Base-by-base conservation (phyloP, 2,329 filamentous ascomycete genomes). In the Pseudogymnoascus sp. region DNA sequence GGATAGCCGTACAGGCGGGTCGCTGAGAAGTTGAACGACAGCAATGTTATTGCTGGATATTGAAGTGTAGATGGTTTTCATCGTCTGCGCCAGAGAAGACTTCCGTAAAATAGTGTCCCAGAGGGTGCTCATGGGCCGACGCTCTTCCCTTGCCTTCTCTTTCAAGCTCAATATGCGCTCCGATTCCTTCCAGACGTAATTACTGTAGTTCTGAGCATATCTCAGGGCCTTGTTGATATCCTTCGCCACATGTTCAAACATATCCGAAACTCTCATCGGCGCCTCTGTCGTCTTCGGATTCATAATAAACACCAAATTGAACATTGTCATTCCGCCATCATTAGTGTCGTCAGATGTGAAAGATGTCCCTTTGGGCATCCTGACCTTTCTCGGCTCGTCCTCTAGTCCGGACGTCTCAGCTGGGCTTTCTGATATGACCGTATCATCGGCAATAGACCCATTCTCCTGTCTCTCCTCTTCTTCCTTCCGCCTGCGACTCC, bases 301-400 rank as follows among this genome's bases (percentile, higher is more conserved):
- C 67, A 97, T 79, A 60, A 96, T 90, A 74, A 98, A 98, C 24
- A 98, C 92, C 10, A 97, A 84, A 74, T 97, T 96, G 77, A 99
- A 99, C 93, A 98, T 98, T 66, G 88, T 92, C 90, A 98, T 93
- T 16, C 67, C 69, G 50, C 69, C 68, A 66, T 66, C 46, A 64
- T 71, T 70, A 37, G 70, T 70, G 12, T 67, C 69, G 10, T 72
- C 70, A 2, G 65, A 68, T 19, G 63, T 60, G 11, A 56, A 63
- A 43, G 59, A 40, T 11, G 35, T 67, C 62, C 24, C 69, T 67
- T 38, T 69, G 66, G 14, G 67, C 66, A 31, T 70, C 70, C 5
- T 65, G 65, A 19, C 71, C 69, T 16, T 76, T 75, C 16, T 69
- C 67, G 26, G 43, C n/a, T 56, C 50, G 28, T 56, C 28, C 5